A percentile compares a stretch with the other conserved stretches of the same genome.
Conservation (phyloP, 306 rosid genomes). For the Sicyos edulis region DNA sequence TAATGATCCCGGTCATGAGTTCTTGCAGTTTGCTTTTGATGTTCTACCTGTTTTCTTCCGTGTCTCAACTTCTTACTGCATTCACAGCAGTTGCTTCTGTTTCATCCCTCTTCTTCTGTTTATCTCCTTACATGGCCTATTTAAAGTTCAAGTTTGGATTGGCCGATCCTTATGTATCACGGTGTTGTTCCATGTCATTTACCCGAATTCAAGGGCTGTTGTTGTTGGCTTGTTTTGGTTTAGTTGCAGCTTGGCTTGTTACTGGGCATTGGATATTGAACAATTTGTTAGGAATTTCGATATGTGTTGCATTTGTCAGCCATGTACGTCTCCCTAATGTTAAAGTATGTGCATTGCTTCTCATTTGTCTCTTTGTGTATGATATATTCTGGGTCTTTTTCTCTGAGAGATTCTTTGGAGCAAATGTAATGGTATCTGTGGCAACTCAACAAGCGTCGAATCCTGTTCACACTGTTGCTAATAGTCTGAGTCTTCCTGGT, state of each 20-base stretch:
- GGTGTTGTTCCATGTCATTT: constrained; percentile 90
- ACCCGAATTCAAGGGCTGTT: constrained; percentile 66
- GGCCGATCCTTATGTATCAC: constrained; percentile 82
- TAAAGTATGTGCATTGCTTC: constrained; percentile 89
- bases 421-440: constrained; percentile 97
- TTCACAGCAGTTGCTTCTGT: constrained; percentile 83
- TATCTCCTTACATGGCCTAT: constrained; percentile 60
- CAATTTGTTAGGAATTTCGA: constrained; percentile 87
- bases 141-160: constrained; percentile 68
- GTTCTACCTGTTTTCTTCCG: constrained; percentile 93
- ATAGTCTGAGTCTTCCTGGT: constrained; percentile 93
- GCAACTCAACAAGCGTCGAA: constrained; percentile 94
- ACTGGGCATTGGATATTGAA: constrained; percentile 93
- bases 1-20: constrained; percentile 98
- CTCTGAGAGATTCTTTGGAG: constrained; percentile 95
- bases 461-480: constrained; percentile 94
- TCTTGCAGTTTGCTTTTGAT: constrained; percentile 90
- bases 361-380: constrained; percentile 71
- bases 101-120: constrained; percentile 79
- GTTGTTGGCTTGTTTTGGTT: constrained; percentile 48
- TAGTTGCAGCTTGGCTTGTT: constrained; percentile 88
- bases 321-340: constrained; percentile 96
- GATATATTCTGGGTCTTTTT: constrained; percentile 99
- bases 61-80: constrained; percentile 83
- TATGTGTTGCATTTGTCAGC: constrained; percentile 93